These are phyloP conservation scores for Yamadazyma dushanensis DNA, from an alignment of 1,139 yeast genomes.

Conservation along the genomic window DNA sequence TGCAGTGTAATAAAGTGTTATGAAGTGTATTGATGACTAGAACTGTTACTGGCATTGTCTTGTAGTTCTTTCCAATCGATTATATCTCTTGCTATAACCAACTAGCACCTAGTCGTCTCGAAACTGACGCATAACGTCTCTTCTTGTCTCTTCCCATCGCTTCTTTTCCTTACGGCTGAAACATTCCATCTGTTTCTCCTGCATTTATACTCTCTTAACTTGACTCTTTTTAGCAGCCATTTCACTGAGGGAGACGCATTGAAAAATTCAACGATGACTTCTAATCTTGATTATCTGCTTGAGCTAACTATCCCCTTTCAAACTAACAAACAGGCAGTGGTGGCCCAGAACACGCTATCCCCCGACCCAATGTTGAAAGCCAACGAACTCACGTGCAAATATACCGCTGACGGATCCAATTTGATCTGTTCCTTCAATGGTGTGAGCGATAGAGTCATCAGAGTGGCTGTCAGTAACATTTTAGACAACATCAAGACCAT, in stretches of 20 bases:
- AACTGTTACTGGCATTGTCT: too few species aligned
- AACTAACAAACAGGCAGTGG: slow-evolving; percentile 55
- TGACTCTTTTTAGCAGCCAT: not conserved
- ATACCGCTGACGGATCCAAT: slow-evolving; percentile 23
- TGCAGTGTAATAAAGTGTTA: too few species aligned
- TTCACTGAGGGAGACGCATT: not conserved
- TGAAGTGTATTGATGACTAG: too few species aligned
- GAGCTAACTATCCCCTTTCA: slow-evolving; percentile 59
- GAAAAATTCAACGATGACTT: slow-evolving; percentile 1
- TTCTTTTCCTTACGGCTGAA: too few species aligned
- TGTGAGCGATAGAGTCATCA: slow-evolving; percentile 58
- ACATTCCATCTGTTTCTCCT: too few species aligned
- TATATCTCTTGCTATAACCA: too few species aligned
- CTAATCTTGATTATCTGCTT: slow-evolving; percentile 4
- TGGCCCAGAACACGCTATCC: slow-evolving; percentile 57
- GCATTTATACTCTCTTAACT: too few species aligned
- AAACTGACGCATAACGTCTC: too few species aligned
- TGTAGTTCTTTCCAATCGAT: too few species aligned
- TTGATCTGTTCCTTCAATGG: slow-evolving; percentile 53
- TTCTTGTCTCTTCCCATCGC: too few species aligned
- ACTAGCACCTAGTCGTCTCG: too few species aligned
- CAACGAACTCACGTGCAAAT: slow-evolving; percentile 52
- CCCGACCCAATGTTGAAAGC: slow-evolving; percentile 83
- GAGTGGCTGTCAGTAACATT: slow-evolving; percentile 71
- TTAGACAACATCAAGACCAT: slow-evolving; percentile 65